Evolutionary conservation across 2,329 filamentous ascomycete genomes (phyloP).

Genomic region (Bipolaris cookei): DNA sequence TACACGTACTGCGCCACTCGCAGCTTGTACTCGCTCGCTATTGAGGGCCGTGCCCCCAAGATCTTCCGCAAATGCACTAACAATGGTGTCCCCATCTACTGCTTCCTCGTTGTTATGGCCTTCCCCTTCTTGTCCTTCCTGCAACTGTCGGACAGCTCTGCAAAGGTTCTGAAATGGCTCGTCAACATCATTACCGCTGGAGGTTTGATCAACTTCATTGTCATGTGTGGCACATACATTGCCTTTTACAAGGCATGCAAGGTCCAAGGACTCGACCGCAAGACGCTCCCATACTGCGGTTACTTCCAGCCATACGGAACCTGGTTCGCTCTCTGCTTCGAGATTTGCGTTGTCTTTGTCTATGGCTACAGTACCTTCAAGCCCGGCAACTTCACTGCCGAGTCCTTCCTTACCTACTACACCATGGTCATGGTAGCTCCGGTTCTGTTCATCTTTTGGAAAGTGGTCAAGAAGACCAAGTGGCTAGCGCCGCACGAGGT

Average conservation of each 20-base stretch:
- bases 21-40: slow-evolving; percentile 59
- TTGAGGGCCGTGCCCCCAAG: slow-evolving; percentile 60
- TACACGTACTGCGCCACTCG: slow-evolving; percentile 63
- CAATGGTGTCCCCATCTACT: slow-evolving; percentile 75
- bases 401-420: slow-evolving; percentile 62
- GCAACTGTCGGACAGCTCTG: slow-evolving; percentile 69
- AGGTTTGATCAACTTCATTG: slow-evolving; percentile 56
- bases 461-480: slow-evolving; percentile 66
- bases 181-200: slow-evolving; percentile 75
- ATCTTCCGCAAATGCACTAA: slow-evolving; percentile 65
- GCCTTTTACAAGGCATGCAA: slow-evolving; percentile 61
- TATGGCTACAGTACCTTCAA: slow-evolving; percentile 62
- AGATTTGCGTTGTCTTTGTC: slow-evolving; percentile 58
- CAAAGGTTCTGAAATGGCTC: slow-evolving; percentile 75
- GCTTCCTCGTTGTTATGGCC: slow-evolving; percentile 68
- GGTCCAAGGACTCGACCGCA: slow-evolving; percentile 57
- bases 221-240: slow-evolving; percentile 65
- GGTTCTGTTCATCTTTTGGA: slow-evolving; percentile 66
- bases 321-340: slow-evolving; percentile 56
- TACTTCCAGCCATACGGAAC: slow-evolving; percentile 60
- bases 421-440: slow-evolving; percentile 59
- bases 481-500: slow-evolving; percentile 58
- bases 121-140: slow-evolving; percentile 76
- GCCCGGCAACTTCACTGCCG: slow-evolving; percentile 55
- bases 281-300: slow-evolving; percentile 56